Evolutionary conservation across 2,329 filamentous ascomycete species (phyloP), one percentile per base, ranked within the genome.

Genomic region (Ceratocystis lukuohia): DNA sequence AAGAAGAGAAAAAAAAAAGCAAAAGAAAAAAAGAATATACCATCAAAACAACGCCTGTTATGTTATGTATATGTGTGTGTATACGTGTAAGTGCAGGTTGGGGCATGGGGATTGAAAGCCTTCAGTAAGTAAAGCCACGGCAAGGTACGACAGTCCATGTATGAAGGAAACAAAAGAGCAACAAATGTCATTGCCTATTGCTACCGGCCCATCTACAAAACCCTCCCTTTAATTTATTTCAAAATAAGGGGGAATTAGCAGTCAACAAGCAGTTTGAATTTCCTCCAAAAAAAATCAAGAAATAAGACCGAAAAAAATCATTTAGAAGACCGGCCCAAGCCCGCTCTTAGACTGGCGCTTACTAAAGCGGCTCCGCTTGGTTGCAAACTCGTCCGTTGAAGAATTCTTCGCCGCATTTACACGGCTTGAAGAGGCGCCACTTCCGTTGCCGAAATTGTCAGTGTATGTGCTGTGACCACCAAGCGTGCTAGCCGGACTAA

Each of bases 301-400:
- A 57, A 37, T 37, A 37, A 37, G 67, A 65, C 68, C 59, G 69
- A 71, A 66, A 70, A 71, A 72, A 61, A 22, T 17, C 50, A 37
- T 57, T 17, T 33, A 96, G 74, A 96, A 96, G 63, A 90, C 88
- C 62, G 92, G 88, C 33, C 91, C 91, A 62, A 96, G 82, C n/a
- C 93, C 92, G 74, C 91, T 96, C 77, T 95, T 96, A 17, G 89
- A 95, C 76, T 96, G 91, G 71, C 93, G 82, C 77, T 94, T 94
- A 77, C 91, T 96, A 76, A 96, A 97, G 62, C 85, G 80, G 70
- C 87, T 85, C 62, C 81, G 78, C 74, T 83, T 86, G 12, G 78
- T 73, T 20, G 76, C 72, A 48, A 78, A 74, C 65, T 84, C 81
- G 37, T 84, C 83, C 28, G 80, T 81, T 56, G 77, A 79, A 71